Base-by-base conservation (phyloP, 1,139 yeast genomes). In the Spathaspora sp. region DNA sequence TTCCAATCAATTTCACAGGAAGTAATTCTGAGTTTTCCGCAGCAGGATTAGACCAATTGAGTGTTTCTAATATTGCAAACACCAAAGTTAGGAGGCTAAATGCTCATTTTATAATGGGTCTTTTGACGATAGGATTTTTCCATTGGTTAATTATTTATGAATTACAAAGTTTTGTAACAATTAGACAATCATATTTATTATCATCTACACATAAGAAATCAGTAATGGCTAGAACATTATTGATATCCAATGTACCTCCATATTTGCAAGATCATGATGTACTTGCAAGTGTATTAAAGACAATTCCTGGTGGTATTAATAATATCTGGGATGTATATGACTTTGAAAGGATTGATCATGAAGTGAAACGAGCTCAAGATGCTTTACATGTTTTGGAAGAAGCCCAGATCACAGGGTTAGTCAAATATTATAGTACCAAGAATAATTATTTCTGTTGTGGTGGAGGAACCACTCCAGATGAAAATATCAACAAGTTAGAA, bases 51-150 rank as follows among this genome's bases (percentile, higher is more conserved):
- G 89, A 85, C 54, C 69, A 64, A 44, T 64, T 84, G 11, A 84
- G 88, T 40, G 70, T 84, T 57, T 80, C 89, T 2, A 84, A 84
- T 54, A 76, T 85, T 10, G 73, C 85, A 0, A 68, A 72, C 3
- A 50, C 70, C 2, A 76, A 78, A 36, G 75, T 79, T 0, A 53
- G 61, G 7, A 60, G 76, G 29, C 64, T 83, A 47, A 70, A 78
- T 47, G 71, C 76, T 23, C 90, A 85, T 63, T 77, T 84, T 45
- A 55, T 78, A 0, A 67, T 82, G 69, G 68, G 82, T 2, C 45
- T 82, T 1, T 53, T 81, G 7, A 76, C 82, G 0, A 70, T 84
- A 2, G 59, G 66, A 0, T 65, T 78, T 63, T 82, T 84, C 54
- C 88, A 84, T 56, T 65, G 71, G 51, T 53, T 84, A 37, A 53